A percentile compares a stretch with the other conserved stretches of the same genome.
Evolutionary conservation across 2,329 filamentous ascomycete genomes (phyloP).

Genomic region (Clarireedia sp.): DNA sequence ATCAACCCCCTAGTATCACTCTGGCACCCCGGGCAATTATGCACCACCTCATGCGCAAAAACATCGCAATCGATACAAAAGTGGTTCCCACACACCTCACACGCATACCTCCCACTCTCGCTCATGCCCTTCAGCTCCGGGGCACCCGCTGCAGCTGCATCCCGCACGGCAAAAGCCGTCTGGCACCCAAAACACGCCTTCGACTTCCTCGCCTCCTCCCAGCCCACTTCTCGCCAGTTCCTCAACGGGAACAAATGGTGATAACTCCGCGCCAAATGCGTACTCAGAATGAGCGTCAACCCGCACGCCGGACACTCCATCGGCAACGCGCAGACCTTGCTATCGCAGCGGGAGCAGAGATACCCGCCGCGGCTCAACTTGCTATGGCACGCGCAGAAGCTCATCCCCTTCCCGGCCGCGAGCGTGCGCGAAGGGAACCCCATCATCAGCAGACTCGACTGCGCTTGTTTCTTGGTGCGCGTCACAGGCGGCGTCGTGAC

Average conservation of each 20-base stretch:
- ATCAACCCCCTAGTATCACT: slow-evolving; percentile 18
- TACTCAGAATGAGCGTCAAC: slow-evolving; percentile 87
- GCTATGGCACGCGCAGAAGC: slow-evolving; percentile 86
- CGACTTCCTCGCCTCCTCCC: slow-evolving; percentile 54
- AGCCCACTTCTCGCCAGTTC: slow-evolving; percentile 87
- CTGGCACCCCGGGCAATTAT: slow-evolving; percentile 87
- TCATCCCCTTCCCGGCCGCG: slow-evolving; percentile 55
- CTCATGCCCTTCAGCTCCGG: slow-evolving; percentile 54
- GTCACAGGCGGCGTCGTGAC: slow-evolving; percentile 85
- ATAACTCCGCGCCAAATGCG: slow-evolving; percentile 85
- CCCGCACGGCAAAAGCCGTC: slow-evolving; percentile 25
- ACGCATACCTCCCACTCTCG: slow-evolving; percentile 83
- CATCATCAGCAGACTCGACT: slow-evolving; percentile 81
- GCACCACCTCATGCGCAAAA: slow-evolving; percentile 86
- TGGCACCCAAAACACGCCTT: slow-evolving; percentile 72
- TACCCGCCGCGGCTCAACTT: slow-evolving; percentile 78
- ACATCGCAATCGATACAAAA: slow-evolving; percentile 99
- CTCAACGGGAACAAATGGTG: slow-evolving; percentile 85
- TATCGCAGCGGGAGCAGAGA: slow-evolving; percentile 77
- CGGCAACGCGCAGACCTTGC: slow-evolving; percentile 84
- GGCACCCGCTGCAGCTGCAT: slow-evolving; percentile 28
- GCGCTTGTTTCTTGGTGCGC: slow-evolving; percentile 51
- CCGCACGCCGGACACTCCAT: slow-evolving; percentile 87
- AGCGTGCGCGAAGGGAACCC: slow-evolving; percentile 86
- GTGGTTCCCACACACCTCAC: slow-evolving; percentile 76